These are phyloP conservation scores for Fomitopsis schrenkii DNA, from an alignment of 1,284 basidiomycete species.

Conservation along the genomic window DNA sequence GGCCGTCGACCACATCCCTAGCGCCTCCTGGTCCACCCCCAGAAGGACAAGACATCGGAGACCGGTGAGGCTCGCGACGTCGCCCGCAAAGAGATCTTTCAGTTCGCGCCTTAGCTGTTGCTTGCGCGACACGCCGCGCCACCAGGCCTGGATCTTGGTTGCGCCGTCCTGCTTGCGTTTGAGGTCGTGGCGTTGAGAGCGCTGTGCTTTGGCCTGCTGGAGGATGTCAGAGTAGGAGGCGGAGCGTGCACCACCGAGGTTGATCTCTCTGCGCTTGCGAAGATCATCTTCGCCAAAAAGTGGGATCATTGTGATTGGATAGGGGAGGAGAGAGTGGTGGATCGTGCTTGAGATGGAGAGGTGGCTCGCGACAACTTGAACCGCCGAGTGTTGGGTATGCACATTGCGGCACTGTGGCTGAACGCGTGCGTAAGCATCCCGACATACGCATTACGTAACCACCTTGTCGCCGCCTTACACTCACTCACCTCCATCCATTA, in stretches of 20 bases:
- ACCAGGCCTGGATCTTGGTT: constrained; percentile 63
- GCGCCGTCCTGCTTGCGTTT: constrained; percentile 56
- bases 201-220: constrained; percentile 52
- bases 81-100: constrained; percentile 40
- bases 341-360: not conserved
- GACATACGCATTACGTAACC: no score
- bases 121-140: constrained; percentile 46
- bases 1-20: constrained; percentile 48
- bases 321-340: not conserved
- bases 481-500: no score
- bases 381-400: no score
- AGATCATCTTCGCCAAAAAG: constrained; percentile 42
- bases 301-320: constrained; percentile 15
- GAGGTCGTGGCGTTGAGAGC: constrained; percentile 52
- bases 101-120: constrained; percentile 39
- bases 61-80: constrained; percentile 48
- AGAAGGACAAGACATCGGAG: constrained; percentile 60
- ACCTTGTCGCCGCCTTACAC: no score
- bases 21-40: constrained; percentile 47
- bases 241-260: constrained; percentile 64
- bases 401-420: not conserved
- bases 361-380: not conserved
- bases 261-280: constrained; percentile 58
- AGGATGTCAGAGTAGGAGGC: constrained; percentile 53
- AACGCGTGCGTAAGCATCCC: no score